These are phyloP conservation scores for Curvularia hawaiiensis DNA, from an alignment of 2,329 filamentous ascomycete species.

Conservation along the genomic window DNA sequence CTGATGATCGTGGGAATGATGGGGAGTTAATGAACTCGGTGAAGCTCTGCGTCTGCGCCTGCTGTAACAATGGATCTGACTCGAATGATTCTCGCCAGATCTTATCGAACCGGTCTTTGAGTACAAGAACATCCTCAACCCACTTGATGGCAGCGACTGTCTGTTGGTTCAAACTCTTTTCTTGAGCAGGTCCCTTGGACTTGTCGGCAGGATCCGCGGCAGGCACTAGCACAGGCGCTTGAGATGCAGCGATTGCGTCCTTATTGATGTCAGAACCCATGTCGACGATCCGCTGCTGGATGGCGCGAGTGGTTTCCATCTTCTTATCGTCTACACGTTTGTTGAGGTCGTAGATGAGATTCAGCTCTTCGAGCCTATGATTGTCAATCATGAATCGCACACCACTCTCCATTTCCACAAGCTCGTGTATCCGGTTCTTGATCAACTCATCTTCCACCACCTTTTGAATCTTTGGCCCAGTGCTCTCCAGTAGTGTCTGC, in stretches of 20 bases:
- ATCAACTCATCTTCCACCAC: slow-evolving; percentile 87
- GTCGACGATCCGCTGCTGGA: slow-evolving; percentile 77
- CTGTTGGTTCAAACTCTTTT: slow-evolving; percentile 70
- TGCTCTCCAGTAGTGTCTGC: slow-evolving; percentile 77
- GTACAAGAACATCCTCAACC: slow-evolving; percentile 85
- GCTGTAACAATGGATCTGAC: slow-evolving; percentile 77
- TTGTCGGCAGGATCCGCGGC: slow-evolving; percentile 58
- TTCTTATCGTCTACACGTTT: slow-evolving; percentile 78
- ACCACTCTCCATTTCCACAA: slow-evolving; percentile 86
- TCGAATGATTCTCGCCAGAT: slow-evolving; percentile 77
- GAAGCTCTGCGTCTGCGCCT: slow-evolving; percentile 84
- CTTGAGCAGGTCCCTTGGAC: slow-evolving; percentile 49
- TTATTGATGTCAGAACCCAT: slow-evolving; percentile 85
- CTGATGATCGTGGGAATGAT: slow-evolving; percentile 77
- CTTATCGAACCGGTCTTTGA: slow-evolving; percentile 89
- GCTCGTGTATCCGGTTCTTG: slow-evolving; percentile 74
- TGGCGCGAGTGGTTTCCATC: slow-evolving; percentile 67
- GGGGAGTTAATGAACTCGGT: slow-evolving; percentile 84
- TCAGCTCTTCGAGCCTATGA: slow-evolving; percentile 76
- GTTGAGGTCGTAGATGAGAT: slow-evolving; percentile 81
- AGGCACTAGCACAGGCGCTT: slow-evolving; percentile 54
- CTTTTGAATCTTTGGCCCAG: slow-evolving; percentile 71
- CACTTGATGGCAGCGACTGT: slow-evolving; percentile 89
- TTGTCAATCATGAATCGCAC: slow-evolving; percentile 91
- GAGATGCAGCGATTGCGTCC: slow-evolving; percentile 60